Evolutionary conservation across 1,284 basidiomycete genomes (phyloP), one percentile per base, ranked within the genome.

Genomic region (Rhodotorula sp.): DNA sequence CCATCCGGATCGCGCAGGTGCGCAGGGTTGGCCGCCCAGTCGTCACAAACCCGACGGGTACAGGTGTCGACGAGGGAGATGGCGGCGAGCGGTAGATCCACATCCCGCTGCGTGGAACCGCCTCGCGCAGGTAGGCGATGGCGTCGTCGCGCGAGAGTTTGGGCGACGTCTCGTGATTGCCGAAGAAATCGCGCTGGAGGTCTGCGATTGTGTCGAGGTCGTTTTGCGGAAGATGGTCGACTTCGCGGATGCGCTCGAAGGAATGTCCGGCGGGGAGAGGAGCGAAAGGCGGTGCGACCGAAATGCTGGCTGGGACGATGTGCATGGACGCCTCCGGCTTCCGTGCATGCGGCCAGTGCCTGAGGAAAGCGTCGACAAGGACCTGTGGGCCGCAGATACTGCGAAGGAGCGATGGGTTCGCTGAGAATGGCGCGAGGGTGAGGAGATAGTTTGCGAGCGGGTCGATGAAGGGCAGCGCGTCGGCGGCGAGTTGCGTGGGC

Each of bases 1-100:
- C 71, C 46, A 55, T 60, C 16, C 71, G 58, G 25, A 72, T 66
- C 3, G 71, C 71, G 27, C 65, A 50, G 9, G 71, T 72, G 2
- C 50, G 59, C 3, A 23, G 49, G 2, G 67, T 72, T 14, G 71
- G 63, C 5, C 71, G 62, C 2, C 71, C 71, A 3, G 64, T 65
- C n/a, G 48, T 46, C 34, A 56, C 41, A 52, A 68, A 68, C 9
- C 45, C 68, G 46, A 70, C 64, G 10, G 67, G 67, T 14, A 54
- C 34, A 2, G n/a, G 12, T 0, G 23, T n/a, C 1, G 14, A 14
- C 0, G 55, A 3, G 8, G 13, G 12, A 12, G 1, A 7, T 1
- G 44, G 19, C 5, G 65, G 56, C 21, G 61, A 61, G n/a, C 61
- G 56, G 57, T 71, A 71, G 14, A 67, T 16, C 66, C 70, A 71